Base-by-base conservation (phyloP, 768 basidiomycete genomes). In the Russula ochroleuca region DNA sequence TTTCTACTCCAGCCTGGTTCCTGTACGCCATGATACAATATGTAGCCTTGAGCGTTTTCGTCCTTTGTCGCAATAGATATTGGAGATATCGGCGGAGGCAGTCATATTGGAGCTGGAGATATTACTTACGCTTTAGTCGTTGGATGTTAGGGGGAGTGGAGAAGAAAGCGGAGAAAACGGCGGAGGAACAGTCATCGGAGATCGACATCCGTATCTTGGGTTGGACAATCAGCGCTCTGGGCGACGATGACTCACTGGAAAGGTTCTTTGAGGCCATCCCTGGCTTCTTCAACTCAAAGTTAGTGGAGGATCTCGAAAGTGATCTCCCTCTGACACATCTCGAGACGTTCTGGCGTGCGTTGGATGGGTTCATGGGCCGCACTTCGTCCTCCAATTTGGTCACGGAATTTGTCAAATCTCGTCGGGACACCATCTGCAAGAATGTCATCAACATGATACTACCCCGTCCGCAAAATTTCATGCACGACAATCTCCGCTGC, bases 231-330 rank as follows among this genome's bases (percentile, higher is more conserved):
- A 6, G 25, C 10, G 19, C 58, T 10, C 5, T 59, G 5, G 49
- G 50, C 17, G 58, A 59, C 8, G 58, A 59, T 28, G 23, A 41
- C 28, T 5, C 37, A 21, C 23, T 59, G 2, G 58, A 59, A 28
- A 37, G 15, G 7, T 51, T 59, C 28, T 50, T 59, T 19, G 37
- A 21, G 0, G 37, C 5, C 38, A 31, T 51, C 37, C 58, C 58
- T 7, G 58, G 49, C 5, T 41, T 48, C 11, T 23, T 48, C 8
- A 11, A 48, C 23, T 57, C 56, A 14, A 33, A 21, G 28, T 15
- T 35, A 19, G 43, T 57, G n/a, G 6, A 9, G 11, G 15, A 8
- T 31, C 43, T 9, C 19, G 15, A 11, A 31, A 2, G 1, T 1
- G 19, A 19, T 43, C 35, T 53, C 11, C 17, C 6, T 1, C 13